Evolutionary conservation across 345 rosid species (phyloP), one percentile per base, ranked within the genome.

Genomic region (Populus alba): DNA sequence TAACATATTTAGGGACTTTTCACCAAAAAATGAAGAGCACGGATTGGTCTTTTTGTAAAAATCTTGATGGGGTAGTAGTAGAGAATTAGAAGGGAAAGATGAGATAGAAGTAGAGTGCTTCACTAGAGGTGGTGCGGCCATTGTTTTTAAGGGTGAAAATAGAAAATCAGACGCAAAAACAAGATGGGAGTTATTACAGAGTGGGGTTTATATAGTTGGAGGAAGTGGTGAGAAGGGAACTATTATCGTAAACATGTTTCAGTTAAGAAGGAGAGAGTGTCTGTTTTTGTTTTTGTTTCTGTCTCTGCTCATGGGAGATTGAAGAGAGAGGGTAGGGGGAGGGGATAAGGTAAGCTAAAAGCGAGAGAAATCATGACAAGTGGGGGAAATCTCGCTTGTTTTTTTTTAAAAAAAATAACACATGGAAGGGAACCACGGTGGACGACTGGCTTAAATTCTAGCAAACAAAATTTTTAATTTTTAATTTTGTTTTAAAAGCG

Each of bases 61-160:
- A 47, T 10, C 79, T 70, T 79, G 66, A 59, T 71, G 78, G 22
- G 84, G 37, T 78, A 85, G 37, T 75, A 85, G 45, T 75, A 82
- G 68, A 81, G 76, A 87, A 13, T 82, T 85, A 22, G 88, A 81
- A 74, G 88, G 57, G 69, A 82, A 77, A 8, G 76, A 80, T 10
- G 91, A 83, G 71, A 82, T 72, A n/a, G 86, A 85, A 33, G 87
- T 80, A 22, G 76, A 82, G 68, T 25, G 83, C 51, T 87, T 83
- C 27, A 85, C 70, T 55, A 85, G 68, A 38, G 81, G 79, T 67
- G 41, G 83, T 17, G 88, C 85, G 70, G 84, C 90, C 94, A 89
- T 35, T 67, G 15, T 91, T 68, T 51, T 70, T 27, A 49, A 47
- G 33, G 8, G 6, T 47, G 12, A 9, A 71, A 23, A 38, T 15